A percentile compares a stretch with the other conserved stretches of the same genome.
Evolutionary conservation across 805 yeast species (phyloP).

Genomic region (Lipomyces lipofer): DNA sequence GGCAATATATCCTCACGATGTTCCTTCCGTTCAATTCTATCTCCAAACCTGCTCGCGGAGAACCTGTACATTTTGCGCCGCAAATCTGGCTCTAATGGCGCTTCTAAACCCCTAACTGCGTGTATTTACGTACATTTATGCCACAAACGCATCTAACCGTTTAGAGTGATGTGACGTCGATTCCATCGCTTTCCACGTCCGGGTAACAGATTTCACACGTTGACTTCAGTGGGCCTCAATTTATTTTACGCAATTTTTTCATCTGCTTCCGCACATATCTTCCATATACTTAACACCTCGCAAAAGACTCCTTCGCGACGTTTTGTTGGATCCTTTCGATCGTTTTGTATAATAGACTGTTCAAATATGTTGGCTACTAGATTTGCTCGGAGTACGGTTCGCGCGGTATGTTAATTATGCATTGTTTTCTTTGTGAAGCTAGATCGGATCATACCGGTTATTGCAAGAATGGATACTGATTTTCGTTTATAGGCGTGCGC

Average conservation of each 20-base stretch:
- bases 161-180: conserved; percentile 13
- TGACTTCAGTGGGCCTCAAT: background rate
- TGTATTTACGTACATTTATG: no score
- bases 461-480: no score
- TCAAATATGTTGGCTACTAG: conserved; percentile 44
- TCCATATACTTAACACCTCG: background rate
- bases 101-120: no score
- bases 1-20: no score
- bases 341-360: background rate
- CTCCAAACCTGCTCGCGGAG: no score
- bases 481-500: background rate
- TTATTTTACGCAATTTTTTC: conserved; percentile 2
- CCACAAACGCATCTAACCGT: no score
- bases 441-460: no score
- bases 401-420: conserved; percentile 32
- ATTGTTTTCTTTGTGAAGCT: no score
- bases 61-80: no score
- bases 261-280: background rate
- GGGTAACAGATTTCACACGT: conserved; percentile 11
- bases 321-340: conserved; percentile 1
- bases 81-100: no score
- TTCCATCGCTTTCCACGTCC: conserved; percentile 28
- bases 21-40: no score
- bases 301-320: background rate
- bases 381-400: conserved; percentile 42